phyloP scores from a whole-genome alignment of 345 rosid genomes.

The Citrus cavaleriei region DNA sequence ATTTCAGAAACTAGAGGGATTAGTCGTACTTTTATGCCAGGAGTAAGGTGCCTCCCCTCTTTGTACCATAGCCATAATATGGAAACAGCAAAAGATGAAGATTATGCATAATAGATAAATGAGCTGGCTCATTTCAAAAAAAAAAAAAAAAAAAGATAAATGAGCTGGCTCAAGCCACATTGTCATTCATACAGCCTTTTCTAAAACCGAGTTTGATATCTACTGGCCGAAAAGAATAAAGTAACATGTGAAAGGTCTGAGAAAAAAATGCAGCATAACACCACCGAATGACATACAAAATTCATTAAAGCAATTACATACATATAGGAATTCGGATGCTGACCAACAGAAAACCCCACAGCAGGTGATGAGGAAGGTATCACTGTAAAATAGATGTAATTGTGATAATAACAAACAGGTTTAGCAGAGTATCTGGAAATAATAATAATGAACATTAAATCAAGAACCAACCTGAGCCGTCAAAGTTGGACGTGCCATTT shows the following conservation, averaged over 20 bases:
- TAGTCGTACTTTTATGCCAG: constrained; percentile 16
- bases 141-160: too few species aligned
- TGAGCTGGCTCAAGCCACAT: too few species aligned
- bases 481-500: constrained; percentile 1
- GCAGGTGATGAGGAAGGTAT: constrained; percentile 16
- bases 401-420: neutral
- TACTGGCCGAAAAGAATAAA: neutral
- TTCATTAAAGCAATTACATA: constrained; percentile 7
- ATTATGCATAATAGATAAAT: neutral
- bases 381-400: constrained; percentile 6
- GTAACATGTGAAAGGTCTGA: neutral
- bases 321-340: constrained; percentile 14
- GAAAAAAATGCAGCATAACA: neutral
- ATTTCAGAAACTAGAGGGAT: neutral
- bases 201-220: neutral
- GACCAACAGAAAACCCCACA: neutral
- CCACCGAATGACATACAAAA: neutral
- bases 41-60: constrained; percentile 16
- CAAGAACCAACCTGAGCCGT: constrained; percentile 9
- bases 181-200: too few species aligned
- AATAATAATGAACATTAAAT: neutral
- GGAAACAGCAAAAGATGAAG: neutral
- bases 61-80: constrained; percentile 19
- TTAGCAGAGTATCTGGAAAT: neutral
- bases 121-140: too few species aligned